Base-by-base conservation (phyloP, 768 basidiomycete species). In the Piloderma croceum region DNA sequence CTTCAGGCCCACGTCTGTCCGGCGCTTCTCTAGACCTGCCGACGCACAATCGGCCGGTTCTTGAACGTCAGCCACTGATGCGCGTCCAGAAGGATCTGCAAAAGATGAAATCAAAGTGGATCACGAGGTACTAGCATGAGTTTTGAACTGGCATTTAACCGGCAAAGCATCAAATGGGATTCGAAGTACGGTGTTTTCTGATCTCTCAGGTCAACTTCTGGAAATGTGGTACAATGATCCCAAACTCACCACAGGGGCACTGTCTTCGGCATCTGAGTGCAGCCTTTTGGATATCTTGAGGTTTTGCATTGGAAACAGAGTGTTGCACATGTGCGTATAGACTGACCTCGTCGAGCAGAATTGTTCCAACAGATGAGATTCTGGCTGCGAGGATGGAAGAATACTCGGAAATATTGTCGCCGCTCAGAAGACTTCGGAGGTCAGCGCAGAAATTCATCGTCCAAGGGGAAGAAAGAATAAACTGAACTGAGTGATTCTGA, bases 401-500 rank as follows among this genome's bases (percentile, higher is more conserved):
- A 34, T 70, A 70, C 21, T 45, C 38, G n/a, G n/a, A n/a, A n/a
- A n/a, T n/a, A n/a, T n/a, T n/a, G n/a, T n/a, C n/a, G n/a, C n/a
- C n/a, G 15, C 42, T 44, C 9, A 55, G 33, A 19, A 74, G 35
- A 3, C 46, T 47, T 40, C 50, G 57, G 45, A 84, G 48, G 32
- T 65, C 60, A 6, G 57, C 54, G 38, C 54, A 55, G 24, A 85
- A 57, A 21, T 60, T 69, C 13, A 59, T 52, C 2, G 76, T 72
- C 74, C 79, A 81, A 3, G 76, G 74, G 12, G 76, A 76, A 29
- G 52, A 55, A 12, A 52, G 45, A 35, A 61, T 53, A 36, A 56
- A 61, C 20, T 47, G 49, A 17, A 42, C 63, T 67, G 22, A 25
- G 12, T 17, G 36, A 15, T 24, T 18, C 10, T 12, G 13, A 18